Conservation (phyloP, 176 grass and related monocot genomes). For the Carex scoparia region DNA sequence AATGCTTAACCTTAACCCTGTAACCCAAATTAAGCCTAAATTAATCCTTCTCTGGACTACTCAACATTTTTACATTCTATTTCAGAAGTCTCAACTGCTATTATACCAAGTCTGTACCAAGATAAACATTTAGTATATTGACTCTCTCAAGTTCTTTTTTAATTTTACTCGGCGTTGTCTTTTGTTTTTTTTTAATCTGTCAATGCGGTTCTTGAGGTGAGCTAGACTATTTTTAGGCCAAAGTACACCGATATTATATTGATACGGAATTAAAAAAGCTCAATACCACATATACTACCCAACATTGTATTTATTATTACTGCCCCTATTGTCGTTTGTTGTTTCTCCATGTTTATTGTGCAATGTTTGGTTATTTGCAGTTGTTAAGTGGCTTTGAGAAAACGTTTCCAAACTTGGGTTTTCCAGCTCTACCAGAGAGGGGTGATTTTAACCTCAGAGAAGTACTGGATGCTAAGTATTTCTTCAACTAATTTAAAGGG, state of each 20-base stretch:
- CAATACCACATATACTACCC: background rate
- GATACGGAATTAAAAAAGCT: background rate
- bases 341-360: conserved; percentile 5
- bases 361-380: conserved; percentile 45
- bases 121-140: background rate
- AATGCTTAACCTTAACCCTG: background rate
- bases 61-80: background rate
- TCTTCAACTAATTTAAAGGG: conserved; percentile 64
- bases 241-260: background rate
- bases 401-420: conserved; percentile 60
- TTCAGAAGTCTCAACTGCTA: background rate
- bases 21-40: background rate
- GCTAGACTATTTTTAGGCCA: background rate
- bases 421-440: conserved; percentile 78
- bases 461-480: conserved; percentile 72
- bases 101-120: background rate
- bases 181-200: background rate
- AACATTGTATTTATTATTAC: background rate
- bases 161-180: background rate
- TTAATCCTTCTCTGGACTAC: background rate
- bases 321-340: background rate
- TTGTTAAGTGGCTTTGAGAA: conserved; percentile 66
- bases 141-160: background rate
- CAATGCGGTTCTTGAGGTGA: background rate
- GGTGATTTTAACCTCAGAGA: conserved; percentile 85